These are phyloP conservation scores for Termitomyces sp. DNA, from an alignment of 768 basidiomycete species.

Conservation along the genomic window DNA sequence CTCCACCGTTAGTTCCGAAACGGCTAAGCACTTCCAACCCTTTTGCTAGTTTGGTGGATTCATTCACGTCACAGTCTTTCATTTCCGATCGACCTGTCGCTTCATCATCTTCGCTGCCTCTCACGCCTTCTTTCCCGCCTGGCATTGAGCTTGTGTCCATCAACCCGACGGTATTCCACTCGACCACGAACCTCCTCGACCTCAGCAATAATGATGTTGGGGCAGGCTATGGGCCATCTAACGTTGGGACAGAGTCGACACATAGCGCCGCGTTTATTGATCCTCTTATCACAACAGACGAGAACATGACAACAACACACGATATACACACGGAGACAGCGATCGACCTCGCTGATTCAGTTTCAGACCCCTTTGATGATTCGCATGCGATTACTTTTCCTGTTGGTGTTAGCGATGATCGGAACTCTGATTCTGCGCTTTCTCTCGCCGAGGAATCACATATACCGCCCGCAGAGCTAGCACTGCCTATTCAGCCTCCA, in stretches of 20 bases:
- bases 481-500: background rate
- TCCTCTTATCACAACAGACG: background rate
- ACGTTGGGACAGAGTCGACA: background rate
- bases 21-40: conserved; percentile 4
- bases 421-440: background rate
- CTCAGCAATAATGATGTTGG: background rate
- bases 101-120: conserved; percentile 6
- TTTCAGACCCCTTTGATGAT: conserved; percentile 12
- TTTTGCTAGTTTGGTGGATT: conserved; percentile 6
- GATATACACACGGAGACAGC: background rate
- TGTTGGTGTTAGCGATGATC: background rate
- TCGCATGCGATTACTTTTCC: background rate
- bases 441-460: background rate
- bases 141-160: conserved; percentile 6
- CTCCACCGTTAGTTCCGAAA: conserved; percentile 2
- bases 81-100: conserved; percentile 1
- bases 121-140: conserved; percentile 6
- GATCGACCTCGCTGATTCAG: background rate
- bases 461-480: background rate
- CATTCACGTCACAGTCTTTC: conserved; percentile 4
- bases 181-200: conserved; percentile 4
- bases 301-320: background rate
- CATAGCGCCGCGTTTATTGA: background rate
- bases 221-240: background rate
- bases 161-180: background rate